Evolutionary conservation across 129 eudicot genomes (phyloP).

Genomic region (Tagetes erecta): DNA sequence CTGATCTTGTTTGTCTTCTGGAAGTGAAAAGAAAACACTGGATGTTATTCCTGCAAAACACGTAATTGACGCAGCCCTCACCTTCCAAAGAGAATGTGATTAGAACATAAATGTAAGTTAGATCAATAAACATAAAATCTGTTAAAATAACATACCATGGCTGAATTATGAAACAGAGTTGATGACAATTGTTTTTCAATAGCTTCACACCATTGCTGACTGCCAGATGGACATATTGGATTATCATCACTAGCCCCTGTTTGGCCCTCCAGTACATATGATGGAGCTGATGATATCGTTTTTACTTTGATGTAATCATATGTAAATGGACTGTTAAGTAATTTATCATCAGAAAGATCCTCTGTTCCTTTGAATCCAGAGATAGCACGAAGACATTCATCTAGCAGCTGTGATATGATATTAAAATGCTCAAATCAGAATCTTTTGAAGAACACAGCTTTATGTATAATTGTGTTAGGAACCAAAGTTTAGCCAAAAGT

Average conservation of each 20-base stretch:
- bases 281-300: conserved; percentile 95
- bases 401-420: conserved; percentile 55
- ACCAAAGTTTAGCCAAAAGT: conserved; percentile 1
- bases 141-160: conserved; percentile 63
- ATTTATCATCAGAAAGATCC: conserved; percentile 77
- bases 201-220: conserved; percentile 75
- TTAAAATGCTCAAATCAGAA: conserved; percentile 3
- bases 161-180: conserved; percentile 61
- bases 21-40: conserved; percentile 63
- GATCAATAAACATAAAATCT: conserved; percentile 10
- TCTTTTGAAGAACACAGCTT: neutral
- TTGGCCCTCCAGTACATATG: conserved; percentile 45
- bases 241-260: conserved; percentile 34
- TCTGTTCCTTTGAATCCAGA: conserved; percentile 95
- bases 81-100: conserved; percentile 43
- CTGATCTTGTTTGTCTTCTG: conserved; percentile 63
- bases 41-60: conserved; percentile 98
- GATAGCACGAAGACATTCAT: conserved; percentile 96
- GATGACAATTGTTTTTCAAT: conserved; percentile 60
- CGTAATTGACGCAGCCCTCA: conserved; percentile 89
- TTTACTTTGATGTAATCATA: conserved; percentile 74
- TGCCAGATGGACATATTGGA: conserved; percentile 45
- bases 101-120: conserved; percentile 12
- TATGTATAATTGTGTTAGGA: conserved; percentile 8
- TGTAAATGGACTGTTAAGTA: conserved; percentile 70